Conservation (phyloP, 2,329 filamentous ascomycete genomes). For the Biscogniauxia mediterranea region DNA sequence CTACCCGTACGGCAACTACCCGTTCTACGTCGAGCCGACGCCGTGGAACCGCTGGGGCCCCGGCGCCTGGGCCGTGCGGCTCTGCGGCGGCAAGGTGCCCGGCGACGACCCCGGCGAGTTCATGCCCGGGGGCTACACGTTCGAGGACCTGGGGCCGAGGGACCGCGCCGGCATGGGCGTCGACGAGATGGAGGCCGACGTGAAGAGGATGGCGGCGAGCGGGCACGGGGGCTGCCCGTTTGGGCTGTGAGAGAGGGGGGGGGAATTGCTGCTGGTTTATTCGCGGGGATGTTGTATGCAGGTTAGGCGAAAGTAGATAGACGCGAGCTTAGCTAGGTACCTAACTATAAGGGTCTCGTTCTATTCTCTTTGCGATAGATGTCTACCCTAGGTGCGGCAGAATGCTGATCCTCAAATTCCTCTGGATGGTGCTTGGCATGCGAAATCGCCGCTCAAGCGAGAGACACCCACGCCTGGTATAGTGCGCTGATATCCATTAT, state of each 20-base stretch:
- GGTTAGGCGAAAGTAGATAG: too few relatives aligned
- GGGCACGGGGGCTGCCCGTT: constrained; percentile 32
- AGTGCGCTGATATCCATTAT: too few relatives aligned
- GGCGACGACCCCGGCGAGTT: constrained; percentile 40
- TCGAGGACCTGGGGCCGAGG: constrained; percentile 62
- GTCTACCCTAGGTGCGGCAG: too few relatives aligned
- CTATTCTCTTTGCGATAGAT: too few relatives aligned
- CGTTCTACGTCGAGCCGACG: constrained; percentile 62
- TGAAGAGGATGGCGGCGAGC: constrained; percentile 35
- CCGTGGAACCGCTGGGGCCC: constrained; percentile 63
- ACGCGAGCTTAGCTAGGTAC: too few relatives aligned
- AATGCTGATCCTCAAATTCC: too few relatives aligned
- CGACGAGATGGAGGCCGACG: constrained; percentile 44
- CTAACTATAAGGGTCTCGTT: too few relatives aligned
- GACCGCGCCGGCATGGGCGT: constrained; percentile 50
- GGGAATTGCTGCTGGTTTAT: too few relatives aligned
- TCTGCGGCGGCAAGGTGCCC: constrained; percentile 45
- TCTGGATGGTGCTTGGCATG: too few relatives aligned
- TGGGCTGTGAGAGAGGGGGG: background rate
- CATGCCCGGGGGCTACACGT: constrained; percentile 50
- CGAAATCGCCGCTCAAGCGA: too few relatives aligned
- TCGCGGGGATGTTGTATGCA: too few relatives aligned
- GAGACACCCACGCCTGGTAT: too few relatives aligned
- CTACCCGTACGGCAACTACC: constrained; percentile 57
- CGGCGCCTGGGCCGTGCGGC: constrained; percentile 45